Base-by-base conservation (phyloP, 2,329 filamentous ascomycete species). In the Didymella sp. region DNA sequence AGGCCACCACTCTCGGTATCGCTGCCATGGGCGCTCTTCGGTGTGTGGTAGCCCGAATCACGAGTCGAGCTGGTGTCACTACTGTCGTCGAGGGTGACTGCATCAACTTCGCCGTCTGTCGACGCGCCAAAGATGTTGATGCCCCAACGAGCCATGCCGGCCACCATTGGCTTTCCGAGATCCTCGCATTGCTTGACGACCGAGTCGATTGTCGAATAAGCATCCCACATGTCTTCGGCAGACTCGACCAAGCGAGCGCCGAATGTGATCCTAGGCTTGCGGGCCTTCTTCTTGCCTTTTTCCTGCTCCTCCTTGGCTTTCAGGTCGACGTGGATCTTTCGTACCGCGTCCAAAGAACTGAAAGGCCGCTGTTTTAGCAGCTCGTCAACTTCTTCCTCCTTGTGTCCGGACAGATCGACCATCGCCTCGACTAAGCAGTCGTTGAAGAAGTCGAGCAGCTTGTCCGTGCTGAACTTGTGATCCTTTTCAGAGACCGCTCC, bases 361-460 rank as follows among this genome's bases (percentile, higher is more conserved):
- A 96, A 98, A 0, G 94, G 94, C 9, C 91, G 87, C 59, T 90
- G 84, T 1, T 85, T 84, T 11, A 96, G 79, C 52, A 98, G 83
- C 13, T 86, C 77, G 40, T 88, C 82, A 1, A 93, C 87, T 43
- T 88, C 82, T 6, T 87, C 85, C 63, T 89, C 84, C 31, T 89
- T 88, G 58, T 90, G 87, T 28, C 87, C 88, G 0, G 91, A 91
- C 59, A 97, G 88, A 64, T 96, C 93, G 1, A 89, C 86, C 38
- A 99, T 84, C 55, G 94, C 91, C 31, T 88, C 84, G 9, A 86
- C 79, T 5, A 87, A 86, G 73, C 91, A 95, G 0, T 82, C 86
- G 70, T 98, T 98, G 75, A 99, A 87, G 69, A 92, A 96, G 7
- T 87, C 83, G 25, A 98, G 80, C 6, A 97, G 85, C 52, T 83